A percentile compares a stretch with the other conserved stretches of the same genome.
Conservation (phyloP, 2,329 filamentous ascomycete genomes). For the Talaromyces sp. region DNA sequence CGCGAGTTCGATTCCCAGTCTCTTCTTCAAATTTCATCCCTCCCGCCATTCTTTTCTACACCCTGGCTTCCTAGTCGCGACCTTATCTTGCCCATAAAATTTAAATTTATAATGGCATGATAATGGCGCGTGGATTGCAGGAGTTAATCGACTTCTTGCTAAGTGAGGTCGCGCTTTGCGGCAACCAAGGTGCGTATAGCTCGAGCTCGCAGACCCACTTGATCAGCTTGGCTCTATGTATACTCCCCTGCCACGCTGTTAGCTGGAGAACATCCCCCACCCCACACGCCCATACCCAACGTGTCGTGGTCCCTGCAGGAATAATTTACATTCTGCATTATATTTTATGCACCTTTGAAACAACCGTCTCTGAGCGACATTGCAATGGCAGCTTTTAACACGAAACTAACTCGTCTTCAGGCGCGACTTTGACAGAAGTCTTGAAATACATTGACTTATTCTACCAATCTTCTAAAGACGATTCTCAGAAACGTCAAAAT, state of each 20-base stretch:
- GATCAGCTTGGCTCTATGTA: slow-evolving; percentile 1
- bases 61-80: neutral
- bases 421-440: slow-evolving; percentile 40
- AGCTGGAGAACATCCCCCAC: neutral
- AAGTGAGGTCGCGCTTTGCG: slow-evolving; percentile 61
- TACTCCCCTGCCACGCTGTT: neutral
- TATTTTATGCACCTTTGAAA: neutral
- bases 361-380: neutral
- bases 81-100: slow-evolving; percentile 5
- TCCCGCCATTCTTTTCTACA: neutral
- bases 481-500: slow-evolving; percentile 22
- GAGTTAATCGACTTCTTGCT: slow-evolving; percentile 61
- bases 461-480: slow-evolving; percentile 32
- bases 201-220: slow-evolving; percentile 25
- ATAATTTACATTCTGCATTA: neutral
- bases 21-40: slow-evolving; percentile 22
- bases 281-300: neutral
- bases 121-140: slow-evolving; percentile 57
- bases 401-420: slow-evolving; percentile 30
- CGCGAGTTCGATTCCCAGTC: slow-evolving; percentile 37
- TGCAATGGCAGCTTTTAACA: neutral
- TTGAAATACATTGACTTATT: slow-evolving; percentile 39
- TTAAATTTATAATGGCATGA: slow-evolving; percentile 7
- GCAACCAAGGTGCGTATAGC: slow-evolving; percentile 57
- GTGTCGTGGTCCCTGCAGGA: neutral